Base-by-base conservation (phyloP, 2,329 filamentous ascomycete species). In the Aspergillus ochraceus region DNA sequence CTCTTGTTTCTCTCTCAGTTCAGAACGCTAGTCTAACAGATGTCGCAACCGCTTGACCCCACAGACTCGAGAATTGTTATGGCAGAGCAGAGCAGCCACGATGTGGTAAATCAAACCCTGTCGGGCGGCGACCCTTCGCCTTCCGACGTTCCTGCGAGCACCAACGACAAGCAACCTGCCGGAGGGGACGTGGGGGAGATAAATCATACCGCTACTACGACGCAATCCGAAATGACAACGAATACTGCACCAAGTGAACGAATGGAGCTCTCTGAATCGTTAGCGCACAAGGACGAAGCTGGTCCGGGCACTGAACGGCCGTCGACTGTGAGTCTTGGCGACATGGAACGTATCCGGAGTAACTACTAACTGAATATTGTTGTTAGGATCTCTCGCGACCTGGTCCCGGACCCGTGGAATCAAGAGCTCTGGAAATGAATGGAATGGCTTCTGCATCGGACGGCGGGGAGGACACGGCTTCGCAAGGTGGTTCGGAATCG, bases 71-170 rank as follows among this genome's bases (percentile, higher is more conserved):
- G 80, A 76, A 80, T 85, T 88, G 86, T 88, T 87, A 88, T 88
- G 86, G 86, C 86, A 87, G 86, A 88, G 85, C 83, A 86, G 84
- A 84, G 79, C 75, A 81, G 80, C 83, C 85, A 86, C 79, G 83
- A 88, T 88, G 86, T 87, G 86, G 86, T 88, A 87, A 86, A 86
- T 81, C 82, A 86, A 83, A 81, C 84, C 81, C 81, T 83, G 86
- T 88, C 86, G 85, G 81, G 85, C 80, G 84, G 84, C 82, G 84
- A 81, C 75, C 75, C 78, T 75, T 81, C 82, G 81, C 83, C 84
- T 80, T 85, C 85, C 84, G 86, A 86, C 85, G 84, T 81, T 79
- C 81, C 82, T 87, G 84, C 84, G 82, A 83, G 80, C 81, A 83
- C 79, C 79, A 80, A 81, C 78, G 80, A 79, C 77, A 78, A 80